A percentile compares a stretch with the other conserved stretches of the same genome.
phyloP scores from a whole-genome alignment of 805 yeast species.

The Wickerhamomyces hampshirensis region DNA sequence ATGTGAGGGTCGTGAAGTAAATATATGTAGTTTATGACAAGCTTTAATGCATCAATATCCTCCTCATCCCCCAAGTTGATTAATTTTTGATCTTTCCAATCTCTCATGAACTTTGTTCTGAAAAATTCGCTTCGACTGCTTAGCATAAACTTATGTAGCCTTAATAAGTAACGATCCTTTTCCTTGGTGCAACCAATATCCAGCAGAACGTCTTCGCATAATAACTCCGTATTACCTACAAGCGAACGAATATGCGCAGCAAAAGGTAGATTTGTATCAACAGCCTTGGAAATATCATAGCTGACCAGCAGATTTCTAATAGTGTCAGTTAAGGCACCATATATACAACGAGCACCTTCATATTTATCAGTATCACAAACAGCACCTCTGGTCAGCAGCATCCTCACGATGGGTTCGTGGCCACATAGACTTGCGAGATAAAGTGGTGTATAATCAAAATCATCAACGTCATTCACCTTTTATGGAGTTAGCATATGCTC shows the following conservation, averaged over 20 bases:
- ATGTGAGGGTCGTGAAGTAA: constrained; percentile 37
- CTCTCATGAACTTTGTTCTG: constrained; percentile 15
- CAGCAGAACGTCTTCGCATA: constrained; percentile 22
- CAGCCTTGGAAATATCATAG: constrained; percentile 63
- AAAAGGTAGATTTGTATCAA: constrained; percentile 66
- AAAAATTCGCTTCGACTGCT: constrained; percentile 33
- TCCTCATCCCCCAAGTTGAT: constrained; percentile 20
- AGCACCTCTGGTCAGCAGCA: constrained; percentile 63
- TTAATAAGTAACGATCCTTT: constrained; percentile 11
- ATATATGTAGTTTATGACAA: constrained; percentile 30
- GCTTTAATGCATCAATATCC: constrained; percentile 16
- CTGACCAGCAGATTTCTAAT: constrained; percentile 55
- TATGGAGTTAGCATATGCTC: neutral
- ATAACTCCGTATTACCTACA: constrained; percentile 11
- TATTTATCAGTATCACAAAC: constrained; percentile 77
- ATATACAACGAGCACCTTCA: constrained; percentile 73
- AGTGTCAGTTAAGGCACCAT: constrained; percentile 69
- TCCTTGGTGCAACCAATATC: constrained; percentile 5
- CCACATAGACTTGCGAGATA: constrained; percentile 75
- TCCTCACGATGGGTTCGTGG: constrained; percentile 56
- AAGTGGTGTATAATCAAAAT: constrained; percentile 72
- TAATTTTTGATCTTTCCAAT: constrained; percentile 22
- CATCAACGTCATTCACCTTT: constrained; percentile 44
- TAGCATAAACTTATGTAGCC: constrained; percentile 39
- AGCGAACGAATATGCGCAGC: constrained; percentile 62